Conservation (phyloP, 2,329 filamentous ascomycete genomes). For the Ceratocystis cacaofunesta region DNA sequence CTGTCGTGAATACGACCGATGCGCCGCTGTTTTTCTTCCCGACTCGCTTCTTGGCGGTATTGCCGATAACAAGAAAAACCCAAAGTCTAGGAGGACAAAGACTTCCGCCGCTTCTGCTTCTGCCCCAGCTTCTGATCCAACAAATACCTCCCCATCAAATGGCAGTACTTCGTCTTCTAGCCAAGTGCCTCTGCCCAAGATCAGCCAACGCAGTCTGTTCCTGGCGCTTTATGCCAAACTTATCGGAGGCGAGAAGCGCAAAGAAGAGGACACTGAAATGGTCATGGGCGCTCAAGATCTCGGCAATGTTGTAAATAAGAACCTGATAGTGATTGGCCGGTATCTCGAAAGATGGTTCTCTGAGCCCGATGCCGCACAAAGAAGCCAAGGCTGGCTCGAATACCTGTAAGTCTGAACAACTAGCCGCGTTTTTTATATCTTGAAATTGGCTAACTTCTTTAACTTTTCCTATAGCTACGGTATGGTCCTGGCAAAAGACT, state of each 20-base stretch:
- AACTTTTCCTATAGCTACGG: slow-evolving; percentile 47
- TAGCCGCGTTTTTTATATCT: not conserved
- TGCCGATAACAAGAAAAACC: slow-evolving; percentile 34
- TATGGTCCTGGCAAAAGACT: slow-evolving; percentile 75
- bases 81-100: slow-evolving; percentile 21
- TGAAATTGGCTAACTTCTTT: not conserved
- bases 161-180: slow-evolving; percentile 17
- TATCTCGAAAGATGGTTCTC: slow-evolving; percentile 71
- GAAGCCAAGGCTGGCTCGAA: slow-evolving; percentile 84
- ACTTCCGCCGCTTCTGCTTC: not conserved
- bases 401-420: slow-evolving; percentile 40
- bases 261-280: slow-evolving; percentile 94
- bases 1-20: slow-evolving; percentile 87
- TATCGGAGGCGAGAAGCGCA: slow-evolving; percentile 85
- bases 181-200: slow-evolving; percentile 30
- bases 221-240: slow-evolving; percentile 85
- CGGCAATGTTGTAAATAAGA: slow-evolving; percentile 70
- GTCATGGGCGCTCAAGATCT: slow-evolving; percentile 86
- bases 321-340: slow-evolving; percentile 59
- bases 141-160: slow-evolving; percentile 20
- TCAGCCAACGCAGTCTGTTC: slow-evolving; percentile 88
- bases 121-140: not conserved
- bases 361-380: slow-evolving; percentile 45
- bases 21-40: slow-evolving; percentile 77
- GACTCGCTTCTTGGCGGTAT: slow-evolving; percentile 58